Percentiles rank a stretch among this genome's conserved stretches.
Conservation (phyloP, 1,284 basidiomycete genomes). For the Trametes versicolor region DNA sequence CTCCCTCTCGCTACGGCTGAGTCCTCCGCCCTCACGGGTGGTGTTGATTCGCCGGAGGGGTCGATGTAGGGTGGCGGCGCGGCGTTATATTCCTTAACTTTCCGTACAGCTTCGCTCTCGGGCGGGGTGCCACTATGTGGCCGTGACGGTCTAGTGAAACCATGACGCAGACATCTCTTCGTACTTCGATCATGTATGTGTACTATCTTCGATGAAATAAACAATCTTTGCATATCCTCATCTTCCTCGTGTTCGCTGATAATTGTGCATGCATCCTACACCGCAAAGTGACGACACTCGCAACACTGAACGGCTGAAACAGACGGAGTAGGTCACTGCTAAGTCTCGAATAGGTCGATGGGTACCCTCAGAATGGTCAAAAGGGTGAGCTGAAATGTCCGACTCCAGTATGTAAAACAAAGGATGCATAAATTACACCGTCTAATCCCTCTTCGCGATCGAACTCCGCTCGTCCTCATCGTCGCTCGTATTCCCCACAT, state of each 20-base stretch:
- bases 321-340: too few relatives aligned
- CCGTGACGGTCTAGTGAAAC: constrained; percentile 82
- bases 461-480: constrained; percentile 48
- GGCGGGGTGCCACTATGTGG: constrained; percentile 72
- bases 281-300: too few relatives aligned
- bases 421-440: constrained; percentile 3
- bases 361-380: too few relatives aligned
- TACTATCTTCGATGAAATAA: neutral
- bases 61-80: constrained; percentile 48
- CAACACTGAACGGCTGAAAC: too few relatives aligned
- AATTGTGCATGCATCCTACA: too few relatives aligned
- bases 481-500: constrained; percentile 56
- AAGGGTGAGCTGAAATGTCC: too few relatives aligned
- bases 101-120: constrained; percentile 58
- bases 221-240: neutral
- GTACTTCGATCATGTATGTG: neutral
- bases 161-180: constrained; percentile 71
- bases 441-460: neutral
- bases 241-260: neutral
- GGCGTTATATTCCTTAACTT: constrained; percentile 83
- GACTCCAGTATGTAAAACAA: constrained; percentile 4
- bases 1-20: constrained; percentile 46
- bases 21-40: constrained; percentile 50
- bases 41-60: constrained; percentile 63
- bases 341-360: too few relatives aligned